Evolutionary conservation across 306 rosid genomes (phyloP), one percentile per base, ranked within the genome.

Genomic region (Dryas octopetala): DNA sequence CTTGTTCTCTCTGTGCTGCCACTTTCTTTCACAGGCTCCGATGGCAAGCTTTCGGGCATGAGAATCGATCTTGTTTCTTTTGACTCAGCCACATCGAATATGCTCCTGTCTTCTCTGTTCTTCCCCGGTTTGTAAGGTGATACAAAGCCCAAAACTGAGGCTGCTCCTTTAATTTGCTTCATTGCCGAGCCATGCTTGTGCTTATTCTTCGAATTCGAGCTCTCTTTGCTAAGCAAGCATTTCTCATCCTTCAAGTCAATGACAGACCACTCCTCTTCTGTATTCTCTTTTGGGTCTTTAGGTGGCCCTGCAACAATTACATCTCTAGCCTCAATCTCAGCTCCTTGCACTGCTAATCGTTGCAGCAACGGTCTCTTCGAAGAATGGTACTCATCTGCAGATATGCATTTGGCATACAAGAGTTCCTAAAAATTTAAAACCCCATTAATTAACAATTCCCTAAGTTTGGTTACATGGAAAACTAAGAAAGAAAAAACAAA

Each of bases 321-420:
- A 76, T 92, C 97, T 51, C 76, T 88, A 38, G 96, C 88, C 19
- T 86, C 93, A 73, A 95, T 86, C 74, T 95, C 89, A 66, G 86
- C 91, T 76, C 96, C 97, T 83, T 92, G 93, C 45, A 83, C 88
- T 7, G 93, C 96, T 53, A 92, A 55, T 68, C 99, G 84, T 79
- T 92, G 98, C 2, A 90, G 81, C 82, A 95, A 80, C 38, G 97
- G 97, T 85, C 97, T 90, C 54, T 95, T 95, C 2, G 92, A 92
- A 71, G 92, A 86, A 79, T 95, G 93, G 47, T 95, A 95, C 32
- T 95, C 96, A 9, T 95, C 98, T 78, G 77, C 86, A 12, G 97
- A 81, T 68, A 92, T 88, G 67, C 99, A 95, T 72, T 90, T 95
- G 40, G 92, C 96, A 83, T 84, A 90, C 55, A 90, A 86, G 3